Evolutionary conservation across 192 early-diverging fungal species (phyloP), one percentile per base, ranked within the genome.

Genomic region (Backusella sp.): DNA sequence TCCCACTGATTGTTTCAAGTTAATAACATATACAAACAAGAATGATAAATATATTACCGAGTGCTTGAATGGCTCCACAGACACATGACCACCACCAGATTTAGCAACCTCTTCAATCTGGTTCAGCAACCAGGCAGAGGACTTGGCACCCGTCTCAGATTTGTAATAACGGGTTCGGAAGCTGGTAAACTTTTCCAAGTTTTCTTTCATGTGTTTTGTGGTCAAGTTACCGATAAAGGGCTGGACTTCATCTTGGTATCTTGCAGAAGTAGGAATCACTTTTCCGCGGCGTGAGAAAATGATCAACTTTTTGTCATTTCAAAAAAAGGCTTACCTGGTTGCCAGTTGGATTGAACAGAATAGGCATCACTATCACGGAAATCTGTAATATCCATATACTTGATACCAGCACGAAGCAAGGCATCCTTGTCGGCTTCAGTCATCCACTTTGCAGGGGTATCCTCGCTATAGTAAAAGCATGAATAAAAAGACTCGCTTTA

Each of bases 151-250:
- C 53, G 85, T 86, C 62, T 88, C 73, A 52, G 90, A 90, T 74
- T 93, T 93, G 86, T 95, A 99, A 84, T 98, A 98, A 17, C 97
- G 91, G 73, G 90, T 99, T 49, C 89, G 83, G 89, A 99, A 97
- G 26, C 79, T 84, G 4, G 95, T 95, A 75, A 98, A 95, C 14
- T 83, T 85, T 46, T 82, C 88, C 76, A 99, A 80, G 49, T 90
- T 90, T 21, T 86, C 74, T 56, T 90, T 83, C 87, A 97, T 94
- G 73, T 85, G 76, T 37, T 85, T 74, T 15, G 91, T 90, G 7
- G 89, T 91, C 68, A 98, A 85, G 28, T 79, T 76, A n/a, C 53
- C 78, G 67, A 92, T 82, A 19, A 93, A 87, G 9, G 83, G 79
- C 8, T 80, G 73, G 5, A 95, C 91, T 79, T 91, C 83, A n/a